Evolutionary conservation across 192 early-diverging fungal genomes (phyloP).

Genomic region (Rhizoclosmatium sp.): DNA sequence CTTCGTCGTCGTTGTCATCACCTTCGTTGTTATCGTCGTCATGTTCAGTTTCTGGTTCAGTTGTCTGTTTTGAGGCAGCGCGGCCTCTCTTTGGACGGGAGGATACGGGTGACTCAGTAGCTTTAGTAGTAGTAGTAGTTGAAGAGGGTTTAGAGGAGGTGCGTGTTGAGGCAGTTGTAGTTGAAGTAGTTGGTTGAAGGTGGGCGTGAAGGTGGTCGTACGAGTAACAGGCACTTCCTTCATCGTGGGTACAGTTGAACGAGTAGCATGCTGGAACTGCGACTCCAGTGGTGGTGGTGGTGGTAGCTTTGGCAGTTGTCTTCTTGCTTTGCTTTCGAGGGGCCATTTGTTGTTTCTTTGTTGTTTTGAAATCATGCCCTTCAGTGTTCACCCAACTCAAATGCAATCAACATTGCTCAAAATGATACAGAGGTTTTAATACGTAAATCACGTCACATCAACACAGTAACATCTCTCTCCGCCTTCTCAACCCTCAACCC

Average conservation of each 20-base stretch:
- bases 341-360: too few relatives aligned
- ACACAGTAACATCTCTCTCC: slow-evolving; percentile 26
- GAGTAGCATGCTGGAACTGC: background rate
- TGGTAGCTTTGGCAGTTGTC: background rate
- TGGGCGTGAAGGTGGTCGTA: slow-evolving; percentile 2
- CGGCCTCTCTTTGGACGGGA: background rate
- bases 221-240: background rate
- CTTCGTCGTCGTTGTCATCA: slow-evolving; percentile 6
- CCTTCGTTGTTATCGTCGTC: slow-evolving; percentile 18
- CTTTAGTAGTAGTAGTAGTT: background rate
- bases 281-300: background rate
- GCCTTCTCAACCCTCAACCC: slow-evolving; percentile 47
- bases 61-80: background rate
- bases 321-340: too few relatives aligned
- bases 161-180: too few relatives aligned
- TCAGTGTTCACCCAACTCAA: too few relatives aligned
- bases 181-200: background rate
- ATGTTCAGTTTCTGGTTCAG: slow-evolving; percentile 22
- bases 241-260: background rate
- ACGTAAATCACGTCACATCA: background rate
- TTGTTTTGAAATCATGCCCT: too few relatives aligned
- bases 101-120: slow-evolving; percentile 6
- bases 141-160: too few relatives aligned
- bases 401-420: too few relatives aligned
- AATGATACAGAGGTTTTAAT: too few relatives aligned